Conservation (phyloP, 331 rosid genomes). For the Pyrus hybrid region DNA sequence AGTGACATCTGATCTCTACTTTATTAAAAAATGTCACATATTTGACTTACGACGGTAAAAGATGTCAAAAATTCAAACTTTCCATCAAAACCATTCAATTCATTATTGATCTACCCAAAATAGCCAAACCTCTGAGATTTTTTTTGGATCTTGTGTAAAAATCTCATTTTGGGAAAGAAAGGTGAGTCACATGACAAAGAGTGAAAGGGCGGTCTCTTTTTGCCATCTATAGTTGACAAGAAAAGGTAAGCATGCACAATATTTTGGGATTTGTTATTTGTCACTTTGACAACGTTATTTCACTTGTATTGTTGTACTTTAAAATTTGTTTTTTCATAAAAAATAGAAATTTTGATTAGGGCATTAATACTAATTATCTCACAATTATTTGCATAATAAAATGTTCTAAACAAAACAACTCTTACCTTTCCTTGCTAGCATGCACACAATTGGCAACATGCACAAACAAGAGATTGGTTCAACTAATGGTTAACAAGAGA, state of each 20-base stretch:
- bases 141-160: background rate
- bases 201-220: background rate
- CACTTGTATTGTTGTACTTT: background rate
- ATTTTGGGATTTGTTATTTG: background rate
- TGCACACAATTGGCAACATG: background rate
- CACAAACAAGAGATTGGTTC: background rate
- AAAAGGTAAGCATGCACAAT: background rate
- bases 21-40: fast-evolving
- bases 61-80: too few species aligned
- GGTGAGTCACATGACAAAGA: background rate
- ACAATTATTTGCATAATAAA: background rate
- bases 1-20: too few species aligned
- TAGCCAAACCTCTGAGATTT: background rate
- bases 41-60: background rate
- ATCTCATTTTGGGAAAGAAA: background rate
- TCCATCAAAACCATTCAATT: background rate
- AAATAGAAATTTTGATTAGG: background rate
- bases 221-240: background rate
- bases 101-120: background rate
- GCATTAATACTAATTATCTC: background rate
- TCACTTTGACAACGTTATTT: background rate
- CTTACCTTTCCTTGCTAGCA: background rate
- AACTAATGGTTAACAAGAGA: background rate
- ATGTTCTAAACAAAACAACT: background rate
- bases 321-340: background rate